Conservation (phyloP, 768 basidiomycete species). For the Amanita rubescens region DNA sequence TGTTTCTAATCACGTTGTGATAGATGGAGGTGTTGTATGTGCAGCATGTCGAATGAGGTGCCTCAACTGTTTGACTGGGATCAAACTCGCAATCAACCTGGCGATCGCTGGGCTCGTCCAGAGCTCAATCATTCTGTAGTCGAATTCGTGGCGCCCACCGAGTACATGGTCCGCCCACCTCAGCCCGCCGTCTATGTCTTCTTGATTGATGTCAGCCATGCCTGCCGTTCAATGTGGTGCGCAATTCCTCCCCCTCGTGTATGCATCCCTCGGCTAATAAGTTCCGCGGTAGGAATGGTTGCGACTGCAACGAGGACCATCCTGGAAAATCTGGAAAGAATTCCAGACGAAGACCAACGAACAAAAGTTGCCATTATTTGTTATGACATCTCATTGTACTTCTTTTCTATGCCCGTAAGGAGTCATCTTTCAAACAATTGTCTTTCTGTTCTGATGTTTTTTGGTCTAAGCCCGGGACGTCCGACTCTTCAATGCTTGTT, state of each 20-base stretch:
- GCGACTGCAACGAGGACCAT: constrained; percentile 97
- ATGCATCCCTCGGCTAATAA: not conserved
- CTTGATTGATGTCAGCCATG: constrained; percentile 92
- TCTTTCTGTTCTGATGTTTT: not conserved
- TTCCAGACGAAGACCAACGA: constrained; percentile 90
- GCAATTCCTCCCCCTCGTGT: constrained; percentile 10
- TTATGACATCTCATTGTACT: constrained; percentile 89
- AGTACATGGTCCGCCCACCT: constrained; percentile 99
- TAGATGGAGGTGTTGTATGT: constrained; percentile 99
- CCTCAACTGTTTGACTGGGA: constrained; percentile 99
- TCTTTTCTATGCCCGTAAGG: constrained; percentile 89
- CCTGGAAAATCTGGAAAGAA: constrained; percentile 87
- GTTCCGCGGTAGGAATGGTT: constrained; percentile 72
- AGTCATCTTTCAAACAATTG: constrained; percentile 12
- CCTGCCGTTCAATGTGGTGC: constrained; percentile 84
- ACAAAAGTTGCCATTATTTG: constrained; percentile 92
- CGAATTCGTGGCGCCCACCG: constrained; percentile 95
- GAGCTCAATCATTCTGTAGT: constrained; percentile 94
- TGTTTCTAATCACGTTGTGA: not conserved
- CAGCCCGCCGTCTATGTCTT: constrained; percentile 97
- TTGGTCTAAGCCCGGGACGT: constrained; percentile 46
- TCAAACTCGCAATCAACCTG: constrained; percentile 85
- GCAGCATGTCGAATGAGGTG: constrained; percentile 95
- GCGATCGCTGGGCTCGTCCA: constrained; percentile 89
- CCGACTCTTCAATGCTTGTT: constrained; percentile 91